phyloP scores from a whole-genome alignment of 2,329 filamentous ascomycete species.

The Xylariaceae sp. region DNA sequence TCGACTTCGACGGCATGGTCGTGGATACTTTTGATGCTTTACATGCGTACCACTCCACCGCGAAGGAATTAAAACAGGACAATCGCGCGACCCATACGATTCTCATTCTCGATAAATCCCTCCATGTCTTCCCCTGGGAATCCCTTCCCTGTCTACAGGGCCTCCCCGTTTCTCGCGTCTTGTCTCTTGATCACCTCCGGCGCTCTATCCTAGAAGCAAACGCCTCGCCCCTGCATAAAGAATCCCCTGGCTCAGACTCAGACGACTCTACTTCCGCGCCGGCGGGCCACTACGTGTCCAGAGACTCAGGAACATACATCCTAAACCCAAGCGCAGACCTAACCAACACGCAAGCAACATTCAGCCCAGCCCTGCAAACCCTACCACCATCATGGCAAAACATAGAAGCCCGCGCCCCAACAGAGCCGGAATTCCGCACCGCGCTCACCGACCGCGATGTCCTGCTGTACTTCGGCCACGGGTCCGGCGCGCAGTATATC shows the following conservation, averaged over 20 bases:
- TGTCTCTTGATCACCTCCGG: slow-evolving; percentile 77
- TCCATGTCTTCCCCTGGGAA: slow-evolving; percentile 95
- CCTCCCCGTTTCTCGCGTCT: slow-evolving; percentile 78
- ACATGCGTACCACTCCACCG: slow-evolving; percentile 64
- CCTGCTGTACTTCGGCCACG: slow-evolving; percentile 93
- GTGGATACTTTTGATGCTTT: slow-evolving; percentile 84
- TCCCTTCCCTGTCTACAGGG: slow-evolving; percentile 80
- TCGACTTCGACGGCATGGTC: slow-evolving; percentile 90
- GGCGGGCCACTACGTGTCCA: slow-evolving; percentile 52
- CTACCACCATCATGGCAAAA: slow-evolving; percentile 69
- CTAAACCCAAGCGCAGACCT: slow-evolving; percentile 88
- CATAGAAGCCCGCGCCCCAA: slow-evolving; percentile 65
- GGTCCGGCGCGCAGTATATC: slow-evolving; percentile 91
- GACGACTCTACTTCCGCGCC: slow-evolving; percentile 11
- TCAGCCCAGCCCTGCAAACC: slow-evolving; percentile 60
- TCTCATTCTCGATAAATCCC: slow-evolving; percentile 81
- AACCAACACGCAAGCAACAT: slow-evolving; percentile 70
- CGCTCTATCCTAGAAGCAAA: slow-evolving; percentile 63
- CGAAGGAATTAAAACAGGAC: slow-evolving; percentile 35
- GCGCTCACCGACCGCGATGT: slow-evolving; percentile 65
- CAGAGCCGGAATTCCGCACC: slow-evolving; percentile 70
- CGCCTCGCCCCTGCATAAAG: slow-evolving; percentile 7
- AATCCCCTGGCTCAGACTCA: slow-evolving; percentile 21
- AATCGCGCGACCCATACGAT: slow-evolving; percentile 65
- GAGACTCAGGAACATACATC: slow-evolving; percentile 65